Conservation (phyloP, 2,329 filamentous ascomycete species). For the Colletotrichum graminicola region DNA sequence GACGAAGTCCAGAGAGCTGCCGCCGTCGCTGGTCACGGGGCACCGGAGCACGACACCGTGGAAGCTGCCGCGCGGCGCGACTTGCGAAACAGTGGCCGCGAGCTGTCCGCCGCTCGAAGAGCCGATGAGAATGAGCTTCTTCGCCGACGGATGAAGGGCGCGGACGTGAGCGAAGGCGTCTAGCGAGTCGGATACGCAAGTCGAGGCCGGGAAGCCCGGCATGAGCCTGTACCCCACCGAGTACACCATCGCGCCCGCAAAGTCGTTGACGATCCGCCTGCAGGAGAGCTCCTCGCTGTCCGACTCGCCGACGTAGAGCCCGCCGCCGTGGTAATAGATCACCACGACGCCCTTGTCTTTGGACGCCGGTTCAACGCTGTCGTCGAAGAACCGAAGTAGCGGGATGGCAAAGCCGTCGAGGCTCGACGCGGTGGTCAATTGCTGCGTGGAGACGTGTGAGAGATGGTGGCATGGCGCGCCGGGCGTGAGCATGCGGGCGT, state of each 20-base stretch:
- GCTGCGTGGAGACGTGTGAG: slow-evolving; percentile 48
- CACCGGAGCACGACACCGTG: slow-evolving; percentile 60
- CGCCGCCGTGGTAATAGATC: slow-evolving; percentile 64
- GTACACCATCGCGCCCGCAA: slow-evolving; percentile 52
- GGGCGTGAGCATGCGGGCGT: slow-evolving; percentile 52
- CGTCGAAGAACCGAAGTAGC: slow-evolving; percentile 45
- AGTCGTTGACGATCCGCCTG: slow-evolving; percentile 54
- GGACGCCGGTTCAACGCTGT: not conserved
- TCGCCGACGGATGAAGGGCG: slow-evolving; percentile 24
- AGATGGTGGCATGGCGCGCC: slow-evolving; percentile 54
- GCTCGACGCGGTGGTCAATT: slow-evolving; percentile 50
- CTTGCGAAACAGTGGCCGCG: slow-evolving; percentile 58
- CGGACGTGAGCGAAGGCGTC: slow-evolving; percentile 51
- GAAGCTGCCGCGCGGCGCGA: slow-evolving; percentile 46
- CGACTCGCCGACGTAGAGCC: slow-evolving; percentile 60
- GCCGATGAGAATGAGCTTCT: slow-evolving; percentile 54
- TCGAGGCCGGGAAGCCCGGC: slow-evolving; percentile 54
- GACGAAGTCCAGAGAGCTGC: slow-evolving; percentile 52
- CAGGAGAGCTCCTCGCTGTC: slow-evolving; percentile 64
- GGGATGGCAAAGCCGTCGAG: slow-evolving; percentile 53
- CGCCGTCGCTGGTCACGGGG: slow-evolving; percentile 61
- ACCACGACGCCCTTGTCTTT: slow-evolving; percentile 47
- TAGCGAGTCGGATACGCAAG: slow-evolving; percentile 58
- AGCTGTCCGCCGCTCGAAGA: slow-evolving; percentile 64
- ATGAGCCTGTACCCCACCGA: slow-evolving; percentile 62